A percentile compares a stretch with the other conserved stretches of the same genome.
Conservation (phyloP, 2,329 filamentous ascomycete species). For the Blastomyces gilchristii region DNA sequence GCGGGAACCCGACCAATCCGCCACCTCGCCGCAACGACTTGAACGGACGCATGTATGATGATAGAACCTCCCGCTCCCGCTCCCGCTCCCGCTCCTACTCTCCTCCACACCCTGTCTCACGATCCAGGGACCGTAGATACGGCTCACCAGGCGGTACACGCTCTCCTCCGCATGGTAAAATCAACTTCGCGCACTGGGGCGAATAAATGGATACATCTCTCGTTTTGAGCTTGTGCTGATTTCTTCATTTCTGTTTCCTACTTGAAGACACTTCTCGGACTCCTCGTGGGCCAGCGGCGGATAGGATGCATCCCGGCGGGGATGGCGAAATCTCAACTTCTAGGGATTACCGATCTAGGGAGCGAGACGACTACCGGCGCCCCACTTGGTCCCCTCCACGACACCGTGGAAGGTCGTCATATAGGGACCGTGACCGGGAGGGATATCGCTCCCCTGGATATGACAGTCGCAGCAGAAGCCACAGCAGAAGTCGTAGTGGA, state of each 20-base stretch:
- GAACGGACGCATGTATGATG: slow-evolving; percentile 40
- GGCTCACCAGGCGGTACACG: slow-evolving; percentile 34
- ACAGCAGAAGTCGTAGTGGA: slow-evolving; percentile 23
- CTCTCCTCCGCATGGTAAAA: slow-evolving; percentile 39
- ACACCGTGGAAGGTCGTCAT: slow-evolving; percentile 28
- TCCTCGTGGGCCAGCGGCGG: slow-evolving; percentile 28
- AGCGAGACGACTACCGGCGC: slow-evolving; percentile 28
- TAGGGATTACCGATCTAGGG: slow-evolving; percentile 25
- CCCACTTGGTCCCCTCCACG: slow-evolving; percentile 28
- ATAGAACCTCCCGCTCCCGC: slow-evolving; percentile 29
- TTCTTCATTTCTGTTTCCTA: slow-evolving; percentile 17
- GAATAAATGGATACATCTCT: slow-evolving; percentile 16
- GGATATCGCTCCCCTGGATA: slow-evolving; percentile 35
- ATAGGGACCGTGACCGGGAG: slow-evolving; percentile 39
- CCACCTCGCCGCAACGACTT: slow-evolving; percentile 27
- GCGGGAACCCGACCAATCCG: slow-evolving; percentile 22
- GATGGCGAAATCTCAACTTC: slow-evolving; percentile 25
- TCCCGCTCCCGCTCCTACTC: slow-evolving; percentile 31
- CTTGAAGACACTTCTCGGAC: slow-evolving; percentile 30
- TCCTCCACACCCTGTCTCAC: slow-evolving; percentile 10
- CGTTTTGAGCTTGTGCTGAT: slow-evolving; percentile 31
- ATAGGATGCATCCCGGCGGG: slow-evolving; percentile 23
- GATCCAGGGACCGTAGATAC: slow-evolving; percentile 22
- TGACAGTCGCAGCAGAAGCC: slow-evolving; percentile 28
- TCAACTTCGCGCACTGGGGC: slow-evolving; percentile 18